Conservation (phyloP, 2,329 filamentous ascomycete species). For the Helminthosporium solani region DNA sequence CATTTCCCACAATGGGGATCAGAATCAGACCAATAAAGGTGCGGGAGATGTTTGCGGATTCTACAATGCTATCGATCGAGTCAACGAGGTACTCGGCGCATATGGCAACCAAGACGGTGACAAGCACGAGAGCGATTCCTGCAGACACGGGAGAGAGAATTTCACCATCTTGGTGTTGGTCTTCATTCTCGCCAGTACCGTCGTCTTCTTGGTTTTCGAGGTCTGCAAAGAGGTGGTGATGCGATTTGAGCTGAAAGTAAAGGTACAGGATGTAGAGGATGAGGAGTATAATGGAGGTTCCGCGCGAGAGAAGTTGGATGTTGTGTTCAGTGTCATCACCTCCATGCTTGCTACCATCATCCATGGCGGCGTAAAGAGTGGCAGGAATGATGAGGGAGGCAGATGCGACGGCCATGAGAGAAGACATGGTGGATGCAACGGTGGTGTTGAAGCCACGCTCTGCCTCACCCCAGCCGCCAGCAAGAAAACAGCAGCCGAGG, state of each 20-base stretch:
- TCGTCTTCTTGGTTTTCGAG: slow-evolving; percentile 30
- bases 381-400: slow-evolving; percentile 57
- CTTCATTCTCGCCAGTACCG: slow-evolving; percentile 17
- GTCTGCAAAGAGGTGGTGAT: slow-evolving; percentile 51
- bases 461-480: slow-evolving; percentile 48
- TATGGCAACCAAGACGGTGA: slow-evolving; percentile 52
- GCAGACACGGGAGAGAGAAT: slow-evolving; percentile 50
- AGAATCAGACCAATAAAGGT: slow-evolving; percentile 60
- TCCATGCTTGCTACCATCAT: slow-evolving; percentile 38
- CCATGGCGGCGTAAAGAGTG: slow-evolving; percentile 52
- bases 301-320: slow-evolving; percentile 53
- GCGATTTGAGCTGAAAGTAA: slow-evolving; percentile 56
- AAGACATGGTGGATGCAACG: slow-evolving; percentile 74
- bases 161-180: slow-evolving; percentile 39
- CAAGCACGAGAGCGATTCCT: slow-evolving; percentile 48
- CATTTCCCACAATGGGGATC: slow-evolving; percentile 59
- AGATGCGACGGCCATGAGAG: slow-evolving; percentile 57
- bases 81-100: slow-evolving; percentile 58
- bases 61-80: slow-evolving; percentile 56
- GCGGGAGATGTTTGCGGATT: slow-evolving; percentile 53
- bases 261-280: slow-evolving; percentile 57
- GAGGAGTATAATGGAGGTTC: slow-evolving; percentile 56
- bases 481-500: slow-evolving; percentile 56
- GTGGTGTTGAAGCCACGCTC: slow-evolving; percentile 66
- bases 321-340: slow-evolving; percentile 46